Conservation (phyloP, 83 land plant genomes). For the Thuja plicata region DNA sequence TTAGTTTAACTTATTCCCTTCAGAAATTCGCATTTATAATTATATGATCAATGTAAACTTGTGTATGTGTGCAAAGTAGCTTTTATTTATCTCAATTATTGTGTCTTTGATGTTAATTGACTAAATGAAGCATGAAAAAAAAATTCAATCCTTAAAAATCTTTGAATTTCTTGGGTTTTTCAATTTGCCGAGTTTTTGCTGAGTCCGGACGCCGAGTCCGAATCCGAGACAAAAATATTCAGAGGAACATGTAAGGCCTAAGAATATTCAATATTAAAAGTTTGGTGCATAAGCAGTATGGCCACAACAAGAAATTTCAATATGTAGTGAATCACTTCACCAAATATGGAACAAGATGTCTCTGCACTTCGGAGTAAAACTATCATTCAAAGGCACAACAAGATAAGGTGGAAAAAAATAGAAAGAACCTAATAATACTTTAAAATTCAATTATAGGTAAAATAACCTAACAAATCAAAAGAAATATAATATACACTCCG, state of each 20-base stretch:
- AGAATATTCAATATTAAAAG: not conserved
- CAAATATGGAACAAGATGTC: not conserved
- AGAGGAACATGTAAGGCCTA: not conserved
- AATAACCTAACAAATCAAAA: not conserved
- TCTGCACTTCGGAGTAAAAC: not conserved
- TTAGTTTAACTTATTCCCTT: too few species aligned
- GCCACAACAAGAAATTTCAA: not conserved
- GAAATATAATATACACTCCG: not conserved
- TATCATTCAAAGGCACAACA: not conserved
- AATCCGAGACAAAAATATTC: too few species aligned
- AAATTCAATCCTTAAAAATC: too few species aligned
- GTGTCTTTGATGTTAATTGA: too few species aligned
- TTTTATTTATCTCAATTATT: too few species aligned
- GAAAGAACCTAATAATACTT: not conserved
- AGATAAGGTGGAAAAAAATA: not conserved
- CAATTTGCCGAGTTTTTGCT: too few species aligned
- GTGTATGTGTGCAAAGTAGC: too few species aligned
- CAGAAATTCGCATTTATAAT: too few species aligned
- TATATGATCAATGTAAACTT: too few species aligned
- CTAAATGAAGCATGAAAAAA: too few species aligned
- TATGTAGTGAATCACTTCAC: not conserved
- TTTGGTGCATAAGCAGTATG: not conserved
- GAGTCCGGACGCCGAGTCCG: too few species aligned
- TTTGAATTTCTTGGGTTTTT: too few species aligned
- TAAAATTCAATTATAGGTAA: not conserved